Evolutionary conservation across 75 land plant genomes (phyloP), one percentile per base, ranked within the genome.

Genomic region (Sequoiadendron giganteum): DNA sequence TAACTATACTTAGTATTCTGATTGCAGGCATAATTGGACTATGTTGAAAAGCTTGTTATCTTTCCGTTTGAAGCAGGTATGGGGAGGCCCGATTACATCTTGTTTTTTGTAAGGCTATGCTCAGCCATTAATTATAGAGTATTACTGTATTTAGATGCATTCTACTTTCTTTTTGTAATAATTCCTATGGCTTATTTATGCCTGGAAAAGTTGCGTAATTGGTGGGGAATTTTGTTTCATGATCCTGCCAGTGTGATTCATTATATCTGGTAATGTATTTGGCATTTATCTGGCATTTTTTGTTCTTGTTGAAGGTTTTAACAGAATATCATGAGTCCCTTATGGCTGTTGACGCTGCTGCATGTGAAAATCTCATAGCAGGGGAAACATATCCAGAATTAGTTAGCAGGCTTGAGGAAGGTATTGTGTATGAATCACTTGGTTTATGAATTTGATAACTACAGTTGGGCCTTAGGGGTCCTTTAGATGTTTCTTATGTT

Each of bases 51-150:
- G 78, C 45, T 83, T 94, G 88, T 87, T 96, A 54, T 93, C 95
- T 38, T 92, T 90, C 88, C 91, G 93, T 73, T 88, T 96, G 91
- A 95, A 94, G 96, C 96, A 96, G 97, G 97, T 96, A 92, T 91
- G 94, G 89, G 72, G 88, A 91, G 93, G 93, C 91, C 91, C 90
- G 90, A 90, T 43, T 38, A 48, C n/a, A 89, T 86, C 42, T 76
- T 89, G 8, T 21, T 76, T 81, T 38, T 19, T 81, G 82, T 65
- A 38, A 49, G 19, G 28, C 54, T n/a, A 52, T 10, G 28, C n/a
- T 43, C 28, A 43, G 88, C 19, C 10, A 48, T 30, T 40, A 19
- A 54, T 87, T 70, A 11, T 8, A 85, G 38, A 83, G 48, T 36
- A 49, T 38, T 36, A 49, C 11, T 49, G 52, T 49, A 47, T 47